Evolutionary conservation across 495 filamentous ascomycete species (phyloP).

Genomic region (Apiosordaria backusii): DNA sequence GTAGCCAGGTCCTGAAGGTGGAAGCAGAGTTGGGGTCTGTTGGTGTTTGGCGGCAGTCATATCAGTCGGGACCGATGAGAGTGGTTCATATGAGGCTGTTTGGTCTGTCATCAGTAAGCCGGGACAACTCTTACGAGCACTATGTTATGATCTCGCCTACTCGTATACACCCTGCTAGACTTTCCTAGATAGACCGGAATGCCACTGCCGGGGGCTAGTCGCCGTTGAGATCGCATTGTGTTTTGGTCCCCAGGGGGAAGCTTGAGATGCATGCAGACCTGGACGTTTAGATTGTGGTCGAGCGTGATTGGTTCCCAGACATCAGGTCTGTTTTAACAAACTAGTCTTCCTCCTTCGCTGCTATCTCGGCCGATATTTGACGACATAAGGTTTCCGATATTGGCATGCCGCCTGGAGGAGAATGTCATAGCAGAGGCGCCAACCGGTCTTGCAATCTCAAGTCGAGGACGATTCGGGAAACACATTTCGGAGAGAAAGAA

Average conservation of each 20-base stretch:
- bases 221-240: not conserved
- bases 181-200: constrained; percentile 5
- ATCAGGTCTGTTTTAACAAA: constrained; percentile 29
- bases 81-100: not conserved
- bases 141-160: not conserved
- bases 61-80: not conserved
- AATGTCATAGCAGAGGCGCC: constrained; percentile 9
- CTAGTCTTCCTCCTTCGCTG: constrained; percentile 23
- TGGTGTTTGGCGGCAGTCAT: constrained; percentile 1
- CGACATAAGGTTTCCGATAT: constrained; percentile 29
- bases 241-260: constrained; percentile 25
- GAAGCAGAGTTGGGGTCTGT: not conserved
- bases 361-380: constrained; percentile 37
- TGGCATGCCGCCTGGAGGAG: constrained; percentile 23
- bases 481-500: not conserved
- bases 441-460: constrained; percentile 20
- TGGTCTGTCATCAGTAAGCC: not conserved
- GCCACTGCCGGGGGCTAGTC: not conserved
- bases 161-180: not conserved
- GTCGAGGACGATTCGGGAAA: constrained; percentile 7
- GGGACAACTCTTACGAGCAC: not conserved
- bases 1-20: not conserved
- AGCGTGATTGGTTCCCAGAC: constrained; percentile 25
- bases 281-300: constrained; percentile 18
- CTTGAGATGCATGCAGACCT: constrained; percentile 17